These are phyloP conservation scores for Pistacia vera DNA, from an alignment of 345 rosid species.

Conservation along the genomic window DNA sequence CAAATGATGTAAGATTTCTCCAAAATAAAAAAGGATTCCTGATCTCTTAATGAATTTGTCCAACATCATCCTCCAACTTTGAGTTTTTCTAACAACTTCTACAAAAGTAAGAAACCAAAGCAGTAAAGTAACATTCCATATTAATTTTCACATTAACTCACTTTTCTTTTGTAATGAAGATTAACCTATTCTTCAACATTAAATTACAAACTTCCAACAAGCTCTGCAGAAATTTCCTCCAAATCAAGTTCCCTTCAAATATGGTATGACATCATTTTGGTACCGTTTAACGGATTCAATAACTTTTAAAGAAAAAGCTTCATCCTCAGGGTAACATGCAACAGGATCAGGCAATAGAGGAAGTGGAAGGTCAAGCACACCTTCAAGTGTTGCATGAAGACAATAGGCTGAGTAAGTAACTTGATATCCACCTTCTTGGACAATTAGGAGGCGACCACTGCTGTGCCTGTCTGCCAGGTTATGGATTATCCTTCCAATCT, in stretches of 20 bases:
- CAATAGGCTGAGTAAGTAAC: conserved; percentile 90
- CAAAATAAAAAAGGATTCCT: no score
- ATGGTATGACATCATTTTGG: conserved; percentile 45
- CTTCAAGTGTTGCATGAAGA: conserved; percentile 86
- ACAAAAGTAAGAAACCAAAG: neutral
- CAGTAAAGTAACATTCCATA: neutral
- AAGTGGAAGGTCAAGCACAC: conserved; percentile 61
- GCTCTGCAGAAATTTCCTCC: neutral
- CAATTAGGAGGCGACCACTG: conserved; percentile 69
- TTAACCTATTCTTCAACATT: neutral
- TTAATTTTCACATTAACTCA: neutral
- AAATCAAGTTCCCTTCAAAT: conserved; percentile 45
- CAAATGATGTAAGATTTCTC: no score
- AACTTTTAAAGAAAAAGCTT: conserved; percentile 51
- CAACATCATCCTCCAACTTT: neutral
- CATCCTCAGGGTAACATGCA: conserved; percentile 79
- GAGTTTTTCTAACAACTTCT: neutral
- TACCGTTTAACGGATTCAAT: conserved; percentile 53
- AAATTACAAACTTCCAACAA: neutral
- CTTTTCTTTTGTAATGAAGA: neutral
- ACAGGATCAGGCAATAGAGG: conserved; percentile 61
- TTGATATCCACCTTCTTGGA: conserved; percentile 94
- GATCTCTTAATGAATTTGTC: no score
- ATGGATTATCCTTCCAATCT: conserved; percentile 55
- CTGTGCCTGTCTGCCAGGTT: conserved; percentile 50